These are phyloP conservation scores for Daldinia childiae DNA, from an alignment of 495 filamentous ascomycete species.

Conservation along the genomic window DNA sequence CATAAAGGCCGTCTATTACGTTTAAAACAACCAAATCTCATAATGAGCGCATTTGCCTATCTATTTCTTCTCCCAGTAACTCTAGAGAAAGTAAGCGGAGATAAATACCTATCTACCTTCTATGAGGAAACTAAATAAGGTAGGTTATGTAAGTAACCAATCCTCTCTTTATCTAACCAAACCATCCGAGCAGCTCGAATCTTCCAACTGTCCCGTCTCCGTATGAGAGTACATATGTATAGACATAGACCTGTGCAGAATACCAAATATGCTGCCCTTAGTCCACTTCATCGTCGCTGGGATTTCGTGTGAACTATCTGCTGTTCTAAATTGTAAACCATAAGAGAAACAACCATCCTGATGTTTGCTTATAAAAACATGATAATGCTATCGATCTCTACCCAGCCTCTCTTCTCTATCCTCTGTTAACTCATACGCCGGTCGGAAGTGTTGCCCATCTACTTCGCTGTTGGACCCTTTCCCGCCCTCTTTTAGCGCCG, in stretches of 20 bases:
- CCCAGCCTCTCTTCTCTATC: slow-evolving; percentile 89
- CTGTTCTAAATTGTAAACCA: not conserved
- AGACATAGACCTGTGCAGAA: not conserved
- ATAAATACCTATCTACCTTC: not conserved
- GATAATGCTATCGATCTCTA: slow-evolving; percentile 62
- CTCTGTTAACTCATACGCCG: slow-evolving; percentile 86
- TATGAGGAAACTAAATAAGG: not conserved
- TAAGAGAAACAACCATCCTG: not conserved
- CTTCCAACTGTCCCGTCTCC: not conserved
- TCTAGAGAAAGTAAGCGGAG: not conserved
- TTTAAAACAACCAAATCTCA: not conserved
- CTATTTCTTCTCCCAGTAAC: not conserved
- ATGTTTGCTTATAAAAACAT: not conserved
- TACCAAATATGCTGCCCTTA: not conserved
- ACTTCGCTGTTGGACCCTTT: slow-evolving; percentile 39
- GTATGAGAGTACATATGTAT: not conserved
- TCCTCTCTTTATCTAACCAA: slow-evolving; percentile 6
- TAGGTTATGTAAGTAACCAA: no score
- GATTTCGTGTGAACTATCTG: not conserved
- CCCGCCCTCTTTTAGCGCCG: slow-evolving; percentile 65
- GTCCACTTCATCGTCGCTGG: not conserved
- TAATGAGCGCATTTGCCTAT: not conserved
- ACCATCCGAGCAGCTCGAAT: not conserved
- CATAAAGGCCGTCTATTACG: not conserved
- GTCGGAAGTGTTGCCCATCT: slow-evolving; percentile 64